A percentile compares a stretch with the other conserved stretches of the same genome.
Evolutionary conservation across 169 alveolate genomes (phyloP).

Genomic region (Cryptosporidium ryanae): DNA sequence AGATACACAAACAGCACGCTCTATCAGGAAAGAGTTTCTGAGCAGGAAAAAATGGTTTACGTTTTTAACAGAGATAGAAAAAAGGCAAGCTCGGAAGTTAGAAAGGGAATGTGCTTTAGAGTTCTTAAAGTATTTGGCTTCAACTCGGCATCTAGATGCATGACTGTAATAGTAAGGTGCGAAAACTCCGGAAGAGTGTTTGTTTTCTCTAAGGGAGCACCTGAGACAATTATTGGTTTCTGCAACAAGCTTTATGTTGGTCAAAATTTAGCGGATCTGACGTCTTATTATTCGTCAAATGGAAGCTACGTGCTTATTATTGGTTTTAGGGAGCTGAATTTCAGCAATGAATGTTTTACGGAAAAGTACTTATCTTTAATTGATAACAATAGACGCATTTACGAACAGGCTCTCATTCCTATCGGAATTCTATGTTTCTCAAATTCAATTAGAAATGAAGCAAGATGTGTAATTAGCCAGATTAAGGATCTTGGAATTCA

Average conservation of each 20-base stretch:
- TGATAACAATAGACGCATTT: not conserved
- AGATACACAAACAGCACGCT: conserved; percentile 16
- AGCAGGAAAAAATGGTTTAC: not conserved
- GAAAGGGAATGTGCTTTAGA: not conserved
- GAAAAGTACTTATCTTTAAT: not conserved
- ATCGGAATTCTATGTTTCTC: conserved; percentile 51
- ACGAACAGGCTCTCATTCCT: conserved; percentile 19
- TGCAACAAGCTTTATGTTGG: not conserved
- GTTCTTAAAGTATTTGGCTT: conserved; percentile 30
- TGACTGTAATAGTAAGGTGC: conserved; percentile 57
- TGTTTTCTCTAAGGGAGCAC: conserved; percentile 57
- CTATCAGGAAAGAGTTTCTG: not conserved
- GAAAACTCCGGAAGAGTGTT: conserved; percentile 7
- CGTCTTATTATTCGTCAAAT: conserved; percentile 14
- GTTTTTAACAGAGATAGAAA: not conserved
- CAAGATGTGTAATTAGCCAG: not conserved
- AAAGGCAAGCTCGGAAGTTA: not conserved
- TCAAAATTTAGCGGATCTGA: not conserved
- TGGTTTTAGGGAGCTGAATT: conserved; percentile 31
- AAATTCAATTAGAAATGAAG: conserved; percentile 42
- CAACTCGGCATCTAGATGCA: conserved; percentile 2
- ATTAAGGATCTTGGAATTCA: conserved; percentile 46
- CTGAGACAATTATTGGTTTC: conserved; percentile 28
- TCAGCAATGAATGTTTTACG: conserved; percentile 2
- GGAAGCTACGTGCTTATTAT: conserved; percentile 36